These are phyloP conservation scores for Ceratocystis variospora DNA, from an alignment of 2,329 filamentous ascomycete species.

Conservation along the genomic window DNA sequence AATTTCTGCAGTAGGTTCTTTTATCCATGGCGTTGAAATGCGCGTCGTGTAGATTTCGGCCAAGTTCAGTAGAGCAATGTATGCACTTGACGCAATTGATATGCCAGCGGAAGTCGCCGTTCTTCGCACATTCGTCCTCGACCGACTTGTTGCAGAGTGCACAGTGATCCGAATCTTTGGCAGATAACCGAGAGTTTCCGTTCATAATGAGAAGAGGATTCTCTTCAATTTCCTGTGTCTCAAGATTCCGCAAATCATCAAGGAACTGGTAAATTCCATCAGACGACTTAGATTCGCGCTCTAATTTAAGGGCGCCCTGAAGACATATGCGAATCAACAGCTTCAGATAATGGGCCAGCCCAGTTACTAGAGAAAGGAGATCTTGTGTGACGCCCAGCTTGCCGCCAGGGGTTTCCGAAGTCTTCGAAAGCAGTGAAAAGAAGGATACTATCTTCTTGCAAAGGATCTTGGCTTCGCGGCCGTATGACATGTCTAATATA, in stretches of 20 bases:
- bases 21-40: slow-evolving; percentile 55
- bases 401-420: slow-evolving; percentile 75
- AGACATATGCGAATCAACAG: slow-evolving; percentile 93
- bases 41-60: slow-evolving; percentile 53
- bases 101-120: slow-evolving; percentile 69
- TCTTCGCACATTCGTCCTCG: slow-evolving; percentile 79
- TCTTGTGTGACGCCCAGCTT: slow-evolving; percentile 96
- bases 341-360: slow-evolving; percentile 92
- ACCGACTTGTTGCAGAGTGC: slow-evolving; percentile 69
- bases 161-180: slow-evolving; percentile 75
- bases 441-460: slow-evolving; percentile 99
- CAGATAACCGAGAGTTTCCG: slow-evolving; percentile 52
- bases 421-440: slow-evolving; percentile 87
- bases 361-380: slow-evolving; percentile 90
- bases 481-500: slow-evolving; percentile 64
- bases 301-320: slow-evolving; percentile 80
- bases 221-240: slow-evolving; percentile 50
- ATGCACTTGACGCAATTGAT: slow-evolving; percentile 66
- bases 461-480: slow-evolving; percentile 92
- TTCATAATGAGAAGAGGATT: slow-evolving; percentile 51
- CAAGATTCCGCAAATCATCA: slow-evolving; percentile 65
- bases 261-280: slow-evolving; percentile 73
- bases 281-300: slow-evolving; percentile 63
- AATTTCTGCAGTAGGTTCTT: slow-evolving; percentile 57
- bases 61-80: slow-evolving; percentile 51